These are phyloP conservation scores for Tricholoma flavovirens DNA, from an alignment of 768 basidiomycete genomes.

Conservation along the genomic window DNA sequence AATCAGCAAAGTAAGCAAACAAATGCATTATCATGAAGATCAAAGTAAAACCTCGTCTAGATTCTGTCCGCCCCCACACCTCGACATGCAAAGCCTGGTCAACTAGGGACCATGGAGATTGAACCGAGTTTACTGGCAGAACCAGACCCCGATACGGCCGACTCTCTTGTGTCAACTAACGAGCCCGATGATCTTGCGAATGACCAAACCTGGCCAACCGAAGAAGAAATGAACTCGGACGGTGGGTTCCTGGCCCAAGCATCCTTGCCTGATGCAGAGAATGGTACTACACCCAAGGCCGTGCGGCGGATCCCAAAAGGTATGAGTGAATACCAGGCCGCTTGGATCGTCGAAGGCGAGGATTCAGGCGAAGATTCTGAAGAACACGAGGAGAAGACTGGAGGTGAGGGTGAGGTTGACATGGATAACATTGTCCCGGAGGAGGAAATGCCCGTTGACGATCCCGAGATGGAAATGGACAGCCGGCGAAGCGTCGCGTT, in stretches of 20 bases:
- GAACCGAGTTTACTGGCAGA: constrained; percentile 64
- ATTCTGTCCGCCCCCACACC: constrained; percentile 59
- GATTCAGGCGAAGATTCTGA: constrained; percentile 52
- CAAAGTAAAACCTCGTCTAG: constrained; percentile 31
- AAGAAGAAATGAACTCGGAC: constrained; percentile 77
- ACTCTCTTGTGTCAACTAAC: constrained; percentile 84
- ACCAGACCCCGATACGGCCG: constrained; percentile 58
- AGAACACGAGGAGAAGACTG: constrained; percentile 36
- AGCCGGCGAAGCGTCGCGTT: constrained; percentile 50
- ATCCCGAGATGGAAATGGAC: constrained; percentile 53
- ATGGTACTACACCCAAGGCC: constrained; percentile 71
- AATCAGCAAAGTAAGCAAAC: constrained; percentile 57
- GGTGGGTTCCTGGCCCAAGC: constrained; percentile 23
- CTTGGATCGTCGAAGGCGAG: constrained; percentile 89
- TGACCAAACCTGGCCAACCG: constrained; percentile 98
- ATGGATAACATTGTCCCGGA: constrained; percentile 44
- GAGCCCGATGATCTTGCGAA: constrained; percentile 86
- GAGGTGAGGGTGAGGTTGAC: constrained; percentile 26
- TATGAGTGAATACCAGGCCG: constrained; percentile 94
- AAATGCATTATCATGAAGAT: background rate
- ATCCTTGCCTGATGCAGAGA: constrained; percentile 54
- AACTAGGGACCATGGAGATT: constrained; percentile 52
- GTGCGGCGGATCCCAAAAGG: constrained; percentile 90
- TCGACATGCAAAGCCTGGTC: constrained; percentile 29
- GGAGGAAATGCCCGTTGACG: constrained; percentile 56